Percentiles rank a stretch among this genome's conserved stretches.
Conservation (phyloP, 768 basidiomycete species). For the Macrolepiota dolichaula region DNA sequence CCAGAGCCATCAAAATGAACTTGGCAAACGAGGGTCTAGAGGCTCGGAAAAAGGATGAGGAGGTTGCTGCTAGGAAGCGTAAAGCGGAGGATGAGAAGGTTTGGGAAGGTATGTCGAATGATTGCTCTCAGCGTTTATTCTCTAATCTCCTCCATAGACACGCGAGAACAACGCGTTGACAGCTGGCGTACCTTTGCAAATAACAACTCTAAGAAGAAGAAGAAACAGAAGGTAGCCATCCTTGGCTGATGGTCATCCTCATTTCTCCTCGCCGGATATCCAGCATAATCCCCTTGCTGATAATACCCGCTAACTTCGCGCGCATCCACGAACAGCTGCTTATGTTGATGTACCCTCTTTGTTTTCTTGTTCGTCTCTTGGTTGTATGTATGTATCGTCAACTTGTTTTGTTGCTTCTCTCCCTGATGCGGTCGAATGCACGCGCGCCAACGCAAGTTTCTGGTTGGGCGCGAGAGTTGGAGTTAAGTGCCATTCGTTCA, state of each 20-base stretch:
- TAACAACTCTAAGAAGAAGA: conserved; percentile 73
- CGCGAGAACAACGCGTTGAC: conserved; percentile 76
- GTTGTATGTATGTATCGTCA: conserved; percentile 13
- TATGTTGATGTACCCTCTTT: conserved; percentile 3
- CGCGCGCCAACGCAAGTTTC: not conserved
- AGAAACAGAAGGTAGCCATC: conserved; percentile 64
- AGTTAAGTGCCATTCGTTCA: conserved; percentile 17
- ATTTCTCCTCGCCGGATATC: conserved; percentile 8
- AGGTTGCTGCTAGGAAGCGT: conserved; percentile 69
- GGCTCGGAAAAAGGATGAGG: conserved; percentile 91
- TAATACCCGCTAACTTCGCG: conserved; percentile 11
- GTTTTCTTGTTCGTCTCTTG: not conserved
- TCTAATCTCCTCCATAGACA: conserved; percentile 40
- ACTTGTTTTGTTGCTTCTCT: conserved; percentile 5
- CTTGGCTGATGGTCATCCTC: conserved; percentile 48
- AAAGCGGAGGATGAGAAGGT: conserved; percentile 85
- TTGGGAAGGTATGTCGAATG: conserved; percentile 73
- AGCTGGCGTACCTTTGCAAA: conserved; percentile 78
- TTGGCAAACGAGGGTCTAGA: conserved; percentile 90
- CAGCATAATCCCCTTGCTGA: not conserved
- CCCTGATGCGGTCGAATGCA: conserved; percentile 1
- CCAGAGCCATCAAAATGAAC: conserved; percentile 85
- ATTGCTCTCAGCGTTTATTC: not conserved
- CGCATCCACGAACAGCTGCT: not conserved
- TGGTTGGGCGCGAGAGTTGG: not conserved